Percentiles rank a stretch among this genome's conserved stretches.
Conservation (phyloP, 139 green algal species). For the Edaphochlamys debaryana region DNA sequence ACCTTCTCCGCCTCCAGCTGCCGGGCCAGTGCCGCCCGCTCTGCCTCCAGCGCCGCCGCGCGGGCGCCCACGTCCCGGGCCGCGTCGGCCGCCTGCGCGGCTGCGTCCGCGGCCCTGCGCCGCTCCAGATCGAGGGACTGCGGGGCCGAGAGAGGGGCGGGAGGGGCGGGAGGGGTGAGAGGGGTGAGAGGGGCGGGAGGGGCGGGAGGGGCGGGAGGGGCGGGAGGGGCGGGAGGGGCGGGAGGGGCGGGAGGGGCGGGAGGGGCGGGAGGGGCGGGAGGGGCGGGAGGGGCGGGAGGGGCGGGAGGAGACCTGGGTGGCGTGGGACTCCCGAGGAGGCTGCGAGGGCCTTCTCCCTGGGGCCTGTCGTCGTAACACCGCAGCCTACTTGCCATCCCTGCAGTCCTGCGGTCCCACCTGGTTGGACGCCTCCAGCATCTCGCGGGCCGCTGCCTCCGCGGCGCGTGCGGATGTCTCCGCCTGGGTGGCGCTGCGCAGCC, state of each 20-base stretch:
- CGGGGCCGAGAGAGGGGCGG: neutral
- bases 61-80: neutral
- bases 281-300: too few species aligned
- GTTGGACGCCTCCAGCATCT: neutral
- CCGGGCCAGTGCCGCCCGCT: slow-evolving; percentile 1
- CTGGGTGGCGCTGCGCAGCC: slow-evolving; percentile 15
- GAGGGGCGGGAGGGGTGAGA: neutral
- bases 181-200: neutral
- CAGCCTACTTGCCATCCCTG: too few species aligned
- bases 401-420: neutral
- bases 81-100: neutral
- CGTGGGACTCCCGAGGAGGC: too few species aligned
- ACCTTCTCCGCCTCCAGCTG: slow-evolving; percentile 41
- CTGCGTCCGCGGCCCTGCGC: neutral
- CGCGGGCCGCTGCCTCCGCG: slow-evolving; percentile 32
- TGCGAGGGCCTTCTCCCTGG: too few species aligned
- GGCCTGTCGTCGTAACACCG: too few species aligned
- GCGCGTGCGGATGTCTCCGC: slow-evolving; percentile 35
- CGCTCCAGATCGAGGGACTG: slow-evolving; percentile 46
- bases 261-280: too few species aligned
- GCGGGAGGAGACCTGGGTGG: too few species aligned
- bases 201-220: too few species aligned
- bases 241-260: too few species aligned
- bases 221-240: too few species aligned
- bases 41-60: neutral